Percentiles rank a stretch among this genome's conserved stretches.
Conservation (phyloP, 768 basidiomycete species). For the Crepidotus variabilis region DNA sequence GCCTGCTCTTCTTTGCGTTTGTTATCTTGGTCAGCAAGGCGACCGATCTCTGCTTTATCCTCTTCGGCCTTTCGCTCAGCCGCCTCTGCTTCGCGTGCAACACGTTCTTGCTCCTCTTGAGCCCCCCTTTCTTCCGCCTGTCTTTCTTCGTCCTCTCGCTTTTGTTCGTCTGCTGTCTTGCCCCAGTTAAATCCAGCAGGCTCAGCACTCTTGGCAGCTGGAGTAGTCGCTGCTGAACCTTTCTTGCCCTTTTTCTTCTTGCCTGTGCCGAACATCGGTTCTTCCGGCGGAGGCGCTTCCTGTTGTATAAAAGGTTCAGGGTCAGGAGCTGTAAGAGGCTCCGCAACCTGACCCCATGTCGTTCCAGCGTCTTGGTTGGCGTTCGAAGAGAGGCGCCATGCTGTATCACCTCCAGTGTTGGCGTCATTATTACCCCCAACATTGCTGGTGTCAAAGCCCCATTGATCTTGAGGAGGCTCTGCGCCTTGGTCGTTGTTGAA, state of each 20-base stretch:
- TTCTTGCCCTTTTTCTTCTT: slow-evolving; percentile 3
- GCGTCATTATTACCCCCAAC: not conserved
- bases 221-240: not conserved
- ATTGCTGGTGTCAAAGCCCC: slow-evolving; percentile 8
- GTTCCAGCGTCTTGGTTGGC: not conserved
- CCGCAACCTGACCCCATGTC: not conserved
- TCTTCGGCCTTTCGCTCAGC: slow-evolving; percentile 4
- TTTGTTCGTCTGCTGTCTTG: slow-evolving; percentile 5
- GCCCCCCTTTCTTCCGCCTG: slow-evolving; percentile 7
- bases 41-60: slow-evolving; percentile 5
- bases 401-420: not conserved
- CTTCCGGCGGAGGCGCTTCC: not conserved
- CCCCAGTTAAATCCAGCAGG: not conserved
- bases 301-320: slow-evolving; percentile 5
- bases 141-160: slow-evolving; percentile 10
- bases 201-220: not conserved
- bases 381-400: not conserved
- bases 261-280: not conserved
- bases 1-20: slow-evolving; percentile 10
- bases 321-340: slow-evolving; percentile 6
- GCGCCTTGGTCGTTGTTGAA: slow-evolving; percentile 10
- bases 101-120: slow-evolving; percentile 9
- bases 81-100: not conserved
- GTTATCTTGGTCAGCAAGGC: slow-evolving; percentile 9
- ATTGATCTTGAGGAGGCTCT: slow-evolving; percentile 9